These are phyloP conservation scores for Plectranthus barbatus DNA, from an alignment of 257 asterid genomes.

Conservation along the genomic window DNA sequence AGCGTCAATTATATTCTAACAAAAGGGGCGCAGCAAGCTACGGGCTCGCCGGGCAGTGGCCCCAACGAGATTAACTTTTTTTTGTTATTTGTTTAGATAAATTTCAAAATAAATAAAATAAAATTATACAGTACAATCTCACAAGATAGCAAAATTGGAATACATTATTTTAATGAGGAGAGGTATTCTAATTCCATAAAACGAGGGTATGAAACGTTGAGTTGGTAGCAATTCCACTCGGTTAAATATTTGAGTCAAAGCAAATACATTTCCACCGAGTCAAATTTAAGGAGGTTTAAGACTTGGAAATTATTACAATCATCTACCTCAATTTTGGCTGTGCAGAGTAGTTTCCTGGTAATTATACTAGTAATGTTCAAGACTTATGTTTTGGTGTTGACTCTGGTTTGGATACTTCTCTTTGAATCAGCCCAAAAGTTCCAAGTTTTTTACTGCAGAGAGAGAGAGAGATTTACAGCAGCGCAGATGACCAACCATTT, in stretches of 20 bases:
- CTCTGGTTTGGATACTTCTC: conserved; percentile 11
- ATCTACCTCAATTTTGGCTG: conserved; percentile 2
- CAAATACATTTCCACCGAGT: conserved; percentile 9
- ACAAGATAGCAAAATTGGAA: too few relatives aligned
- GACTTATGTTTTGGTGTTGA: conserved; percentile 18
- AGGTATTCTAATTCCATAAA: too few relatives aligned
- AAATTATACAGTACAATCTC: too few relatives aligned
- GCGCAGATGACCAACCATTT: too few relatives aligned
- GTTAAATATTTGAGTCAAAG: not conserved
- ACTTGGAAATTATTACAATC: conserved; percentile 8
- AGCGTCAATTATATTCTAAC: too few relatives aligned
- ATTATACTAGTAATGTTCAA: not conserved
- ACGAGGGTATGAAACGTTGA: not conserved
- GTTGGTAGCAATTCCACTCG: conserved; percentile 11
- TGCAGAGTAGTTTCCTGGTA: conserved; percentile 4
- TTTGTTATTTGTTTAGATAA: too few relatives aligned
- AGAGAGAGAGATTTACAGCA: too few relatives aligned
- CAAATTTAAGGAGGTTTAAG: conserved; percentile 7
- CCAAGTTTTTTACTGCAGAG: not conserved
- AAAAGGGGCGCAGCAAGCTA: too few relatives aligned
- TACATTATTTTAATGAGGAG: too few relatives aligned
- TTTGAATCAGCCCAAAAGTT: conserved; percentile 21
- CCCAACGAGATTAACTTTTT: too few relatives aligned
- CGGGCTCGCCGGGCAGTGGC: too few relatives aligned
- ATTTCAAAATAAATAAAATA: too few relatives aligned